A percentile compares a stretch with the other conserved stretches of the same genome.
These are phyloP conservation scores for Jatropha curcas DNA, from an alignment of 345 rosid species.

Conservation along the genomic window DNA sequence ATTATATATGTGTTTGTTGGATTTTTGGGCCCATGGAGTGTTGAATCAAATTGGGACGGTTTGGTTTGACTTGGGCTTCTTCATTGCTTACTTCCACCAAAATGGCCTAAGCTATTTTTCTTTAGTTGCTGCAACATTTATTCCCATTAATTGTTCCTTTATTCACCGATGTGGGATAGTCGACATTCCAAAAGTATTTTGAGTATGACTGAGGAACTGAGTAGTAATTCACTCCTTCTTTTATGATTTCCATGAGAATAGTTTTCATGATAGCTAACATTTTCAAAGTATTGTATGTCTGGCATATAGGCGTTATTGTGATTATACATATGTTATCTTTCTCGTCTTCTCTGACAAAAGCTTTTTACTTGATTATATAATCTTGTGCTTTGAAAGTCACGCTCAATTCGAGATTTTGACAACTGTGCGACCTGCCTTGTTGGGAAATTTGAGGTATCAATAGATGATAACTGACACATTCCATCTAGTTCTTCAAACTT, in stretches of 20 bases:
- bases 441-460: conserved; percentile 79
- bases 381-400: conserved; percentile 51
- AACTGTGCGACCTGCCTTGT: conserved; percentile 76
- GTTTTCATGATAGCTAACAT: not conserved
- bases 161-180: no score
- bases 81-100: no score
- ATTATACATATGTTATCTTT: not conserved
- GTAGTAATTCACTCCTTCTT: no score
- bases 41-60: no score
- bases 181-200: no score
- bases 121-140: no score
- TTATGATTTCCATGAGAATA: not conserved
- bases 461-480: conserved; percentile 5
- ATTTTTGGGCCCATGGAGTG: no score
- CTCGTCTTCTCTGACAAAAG: conserved; percentile 17
- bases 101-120: no score
- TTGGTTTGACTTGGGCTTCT: no score
- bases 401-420: conserved; percentile 85
- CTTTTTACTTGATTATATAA: conserved; percentile 8
- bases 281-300: not conserved
- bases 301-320: not conserved
- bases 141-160: no score
- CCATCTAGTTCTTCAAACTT: conserved; percentile 10
- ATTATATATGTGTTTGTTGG: no score
- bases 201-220: no score